phyloP scores from a whole-genome alignment of 1,284 basidiomycete species.

The Leccinum pseudoinsigne region DNA sequence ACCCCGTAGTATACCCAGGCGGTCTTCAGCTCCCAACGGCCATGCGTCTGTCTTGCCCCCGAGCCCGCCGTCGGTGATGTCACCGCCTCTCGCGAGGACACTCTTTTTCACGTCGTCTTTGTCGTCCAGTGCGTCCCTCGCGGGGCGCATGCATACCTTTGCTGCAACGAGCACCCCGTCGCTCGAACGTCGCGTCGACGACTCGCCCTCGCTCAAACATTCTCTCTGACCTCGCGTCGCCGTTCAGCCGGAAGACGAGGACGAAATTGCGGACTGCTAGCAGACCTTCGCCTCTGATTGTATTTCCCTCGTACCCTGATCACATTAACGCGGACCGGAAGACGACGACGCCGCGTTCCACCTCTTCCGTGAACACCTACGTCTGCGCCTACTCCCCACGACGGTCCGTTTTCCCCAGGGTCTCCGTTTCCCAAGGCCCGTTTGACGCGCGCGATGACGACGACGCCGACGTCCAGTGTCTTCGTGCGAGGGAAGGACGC shows the following conservation, averaged over 20 bases:
- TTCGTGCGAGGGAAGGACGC: too few relatives aligned
- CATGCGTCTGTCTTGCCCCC: conserved; percentile 28
- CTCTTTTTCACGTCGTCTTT: conserved; percentile 30
- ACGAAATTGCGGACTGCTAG: neutral
- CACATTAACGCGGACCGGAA: neutral
- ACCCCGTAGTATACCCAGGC: conserved; percentile 2
- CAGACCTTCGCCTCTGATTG: conserved; percentile 17
- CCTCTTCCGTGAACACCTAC: neutral
- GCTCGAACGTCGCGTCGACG: neutral
- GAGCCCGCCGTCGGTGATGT: conserved; percentile 32
- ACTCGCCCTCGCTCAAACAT: conserved; percentile 8
- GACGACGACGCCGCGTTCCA: neutral
- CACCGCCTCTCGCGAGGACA: conserved; percentile 28
- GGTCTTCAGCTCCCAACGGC: conserved; percentile 17
- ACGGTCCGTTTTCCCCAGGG: conserved; percentile 7
- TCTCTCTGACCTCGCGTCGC: conserved; percentile 20
- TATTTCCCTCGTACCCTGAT: conserved; percentile 26
- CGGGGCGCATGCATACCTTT: conserved; percentile 3
- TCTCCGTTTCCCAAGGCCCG: conserved; percentile 16
- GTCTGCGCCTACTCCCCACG: neutral
- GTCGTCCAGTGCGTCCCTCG: conserved; percentile 23
- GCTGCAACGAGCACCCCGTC: neutral
- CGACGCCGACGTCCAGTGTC: neutral
- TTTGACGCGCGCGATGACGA: conserved; percentile 3
- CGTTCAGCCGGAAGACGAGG: conserved; percentile 13